Conservation (phyloP, 768 basidiomycete genomes). For the Boletellus ananiceps region DNA sequence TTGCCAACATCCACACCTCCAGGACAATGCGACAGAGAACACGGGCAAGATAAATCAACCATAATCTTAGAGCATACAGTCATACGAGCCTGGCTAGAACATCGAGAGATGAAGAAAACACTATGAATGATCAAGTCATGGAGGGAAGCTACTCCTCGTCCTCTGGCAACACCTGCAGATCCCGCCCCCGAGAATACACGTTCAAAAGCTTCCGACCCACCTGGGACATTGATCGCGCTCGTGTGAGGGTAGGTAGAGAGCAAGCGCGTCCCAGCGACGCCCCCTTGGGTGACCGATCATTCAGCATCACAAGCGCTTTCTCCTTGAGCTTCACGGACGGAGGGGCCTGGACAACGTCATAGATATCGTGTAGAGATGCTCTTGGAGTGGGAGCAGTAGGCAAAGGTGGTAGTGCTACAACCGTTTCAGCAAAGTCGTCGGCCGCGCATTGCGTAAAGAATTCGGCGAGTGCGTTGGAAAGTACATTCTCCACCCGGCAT, state of each 20-base stretch:
- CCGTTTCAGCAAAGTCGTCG: not conserved
- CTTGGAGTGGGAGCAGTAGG: not conserved
- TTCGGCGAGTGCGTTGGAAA: not conserved
- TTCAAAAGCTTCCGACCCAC: too few species aligned
- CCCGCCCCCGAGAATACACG: too few species aligned
- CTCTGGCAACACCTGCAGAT: too few species aligned
- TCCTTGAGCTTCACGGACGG: not conserved
- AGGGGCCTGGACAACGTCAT: not conserved
- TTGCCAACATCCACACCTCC: too few species aligned
- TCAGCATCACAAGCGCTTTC: slow-evolving; percentile 2
- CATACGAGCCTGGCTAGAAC: too few species aligned
- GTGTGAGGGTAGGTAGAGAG: slow-evolving; percentile 13
- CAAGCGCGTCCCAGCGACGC: slow-evolving; percentile 11
- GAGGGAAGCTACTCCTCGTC: too few species aligned
- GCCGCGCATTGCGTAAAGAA: not conserved
- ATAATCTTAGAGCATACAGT: too few species aligned
- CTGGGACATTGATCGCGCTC: too few species aligned
- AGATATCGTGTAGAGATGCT: not conserved
- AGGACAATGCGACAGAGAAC: too few species aligned
- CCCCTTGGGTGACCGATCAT: not conserved
- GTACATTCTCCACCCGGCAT: not conserved
- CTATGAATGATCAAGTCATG: too few species aligned
- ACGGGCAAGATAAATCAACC: too few species aligned
- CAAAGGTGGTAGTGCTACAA: not conserved
- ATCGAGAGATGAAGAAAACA: too few species aligned